Base-by-base conservation (phyloP, 2,329 filamentous ascomycete species). In the Lasiodiplodia sp. region DNA sequence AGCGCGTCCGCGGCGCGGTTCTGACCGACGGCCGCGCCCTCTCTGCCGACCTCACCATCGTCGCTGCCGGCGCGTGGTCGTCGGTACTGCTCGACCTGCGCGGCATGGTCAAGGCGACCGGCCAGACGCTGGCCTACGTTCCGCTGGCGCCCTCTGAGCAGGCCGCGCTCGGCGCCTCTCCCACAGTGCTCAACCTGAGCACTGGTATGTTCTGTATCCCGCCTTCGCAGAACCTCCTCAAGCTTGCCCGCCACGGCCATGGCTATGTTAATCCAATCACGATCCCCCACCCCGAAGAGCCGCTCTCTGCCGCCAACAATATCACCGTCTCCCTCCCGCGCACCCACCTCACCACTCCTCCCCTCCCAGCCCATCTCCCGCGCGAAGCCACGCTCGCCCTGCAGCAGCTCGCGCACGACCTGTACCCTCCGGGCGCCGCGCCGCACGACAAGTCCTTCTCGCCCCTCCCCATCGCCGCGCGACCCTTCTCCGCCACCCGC, bases 51-150 rank as follows among this genome's bases (percentile, higher is more conserved):
- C 84, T 97, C 8, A 90, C 92, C 40, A 84, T 97, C 67, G 85
- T 97, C 2, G 94, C 95, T 0, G 90, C 94, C 0, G 95, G 95
- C 18, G 94, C 95, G 4, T 98, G 95, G 94, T 93, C 92, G 2
- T 87, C 90, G 2, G 86, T 87, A 1, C 85, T 97, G 25, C 82
- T 97, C 68, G 92, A 97, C 78, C 83, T 97, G 0, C 85, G 90
- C 57, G 92, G 93, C 31, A 87, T 92, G 55, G 90, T 90, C 49
- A 87, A 91, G 71, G 92, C 94, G 2, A 97, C 93, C 0, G 95
- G 93, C 16, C 95, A 98, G 75, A 87, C 88, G 0, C 77, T 98
- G 31, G 91, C 87, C 14, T 97, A 96, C 81, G 83, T 97, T 72
- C 85, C 88, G 71, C 86, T 98, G 73, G 91, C 89, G 0, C 82